Evolutionary conservation across 2,329 filamentous ascomycete species (phyloP), one percentile per base, ranked within the genome.

Genomic region (Diaporthe sp.): DNA sequence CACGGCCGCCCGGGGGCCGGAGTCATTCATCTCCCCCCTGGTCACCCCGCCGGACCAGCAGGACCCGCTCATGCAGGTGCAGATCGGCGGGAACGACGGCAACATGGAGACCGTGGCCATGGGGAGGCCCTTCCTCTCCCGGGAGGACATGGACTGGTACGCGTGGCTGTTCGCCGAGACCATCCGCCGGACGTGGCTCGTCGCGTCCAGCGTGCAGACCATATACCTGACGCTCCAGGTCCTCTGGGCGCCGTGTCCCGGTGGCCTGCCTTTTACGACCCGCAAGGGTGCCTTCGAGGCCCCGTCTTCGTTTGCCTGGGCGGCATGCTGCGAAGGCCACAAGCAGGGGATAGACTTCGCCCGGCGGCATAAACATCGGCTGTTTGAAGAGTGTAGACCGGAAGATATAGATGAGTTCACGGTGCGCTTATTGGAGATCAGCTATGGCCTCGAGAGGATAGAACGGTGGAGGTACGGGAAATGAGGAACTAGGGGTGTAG

Each of bases 131-230:
- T 13, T 69, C 15, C 44, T 73, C 46, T 49, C 39, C 37, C 55
- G 34, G 2, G 77, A 73, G 15, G 73, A 76, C 15, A 34, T 65
- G 10, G 67, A 76, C 12, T 81, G 79, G 80, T 77, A 79, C 39
- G 76, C 77, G 7, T 81, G 79, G 79, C 77, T 80, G 7, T 76
- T 81, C 2, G 72, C 79, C 10, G 80, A 81, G 71, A 78, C 78
- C 4, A 77, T 80, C 37, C 77, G 80, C 22, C 79, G 80, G 15
- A 79, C 78, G 8, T 80, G 79, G 74, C 10, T 79, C 19, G 51
- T 80, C 25, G 75, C 73, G 0, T 65, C 68, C 34, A 69, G 72
- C 31, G 68, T 78, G 6, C 74, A 76, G 70, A 69, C 71, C n/a
- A 39, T 77, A 8, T 78, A 78, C 58, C 70, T 74, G 6, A 76